Evolutionary conservation across 495 filamentous ascomycete genomes (phyloP).

Genomic region (Parachaetomium inaequale): DNA sequence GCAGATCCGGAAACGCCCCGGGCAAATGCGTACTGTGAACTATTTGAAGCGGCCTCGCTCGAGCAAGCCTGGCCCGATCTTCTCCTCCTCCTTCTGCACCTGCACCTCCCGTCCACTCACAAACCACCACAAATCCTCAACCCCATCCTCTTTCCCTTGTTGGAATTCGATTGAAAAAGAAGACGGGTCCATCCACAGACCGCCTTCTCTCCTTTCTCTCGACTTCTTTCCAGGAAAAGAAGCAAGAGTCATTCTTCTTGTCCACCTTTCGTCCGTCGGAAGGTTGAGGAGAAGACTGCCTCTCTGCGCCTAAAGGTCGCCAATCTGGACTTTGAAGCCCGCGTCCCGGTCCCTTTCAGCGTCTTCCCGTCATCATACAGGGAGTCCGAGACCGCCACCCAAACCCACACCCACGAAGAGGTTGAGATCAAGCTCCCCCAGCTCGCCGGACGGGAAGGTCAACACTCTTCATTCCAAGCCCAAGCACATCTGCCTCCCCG

Average conservation of each 20-base stretch:
- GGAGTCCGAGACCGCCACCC: slow-evolving; percentile 78
- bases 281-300: slow-evolving; percentile 83
- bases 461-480: slow-evolving; percentile 62
- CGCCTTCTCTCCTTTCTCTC: slow-evolving; percentile 37
- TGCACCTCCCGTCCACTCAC: slow-evolving; percentile 26
- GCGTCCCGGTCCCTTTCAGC: slow-evolving; percentile 98
- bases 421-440: slow-evolving; percentile 78
- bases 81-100: slow-evolving; percentile 22
- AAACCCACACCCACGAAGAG: slow-evolving; percentile 70
- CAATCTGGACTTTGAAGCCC: slow-evolving; percentile 99
- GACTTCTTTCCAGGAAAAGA: slow-evolving; percentile 55
- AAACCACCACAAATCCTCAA: slow-evolving; percentile 27
- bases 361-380: slow-evolving; percentile 98
- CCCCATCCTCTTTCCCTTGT: slow-evolving; percentile 17
- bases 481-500: slow-evolving; percentile 59
- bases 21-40: slow-evolving; percentile 28
- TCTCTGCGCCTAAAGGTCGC: slow-evolving; percentile 68
- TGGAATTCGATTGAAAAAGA: slow-evolving; percentile 35
- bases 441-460: slow-evolving; percentile 92
- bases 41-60: slow-evolving; percentile 37
- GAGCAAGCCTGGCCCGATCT: slow-evolving; percentile 23
- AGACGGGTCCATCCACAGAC: slow-evolving; percentile 35
- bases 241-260: slow-evolving; percentile 85
- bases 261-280: slow-evolving; percentile 89
- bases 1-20: slow-evolving; percentile 23